Conservation (phyloP, 371 early-diverging fungal species). For the Dichotomocladium elegans region DNA sequence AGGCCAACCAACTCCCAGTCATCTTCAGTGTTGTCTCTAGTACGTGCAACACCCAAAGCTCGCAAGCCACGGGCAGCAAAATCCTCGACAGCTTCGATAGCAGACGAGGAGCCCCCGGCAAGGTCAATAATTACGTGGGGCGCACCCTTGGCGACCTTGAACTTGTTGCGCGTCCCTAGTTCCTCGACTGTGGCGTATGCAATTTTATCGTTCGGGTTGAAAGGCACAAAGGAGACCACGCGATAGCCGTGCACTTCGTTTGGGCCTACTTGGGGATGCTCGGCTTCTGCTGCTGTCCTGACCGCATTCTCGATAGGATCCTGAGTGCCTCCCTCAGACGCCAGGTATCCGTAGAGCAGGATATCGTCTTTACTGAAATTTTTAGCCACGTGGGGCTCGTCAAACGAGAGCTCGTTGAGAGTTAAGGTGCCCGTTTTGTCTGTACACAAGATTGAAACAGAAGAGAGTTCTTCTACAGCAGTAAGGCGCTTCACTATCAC, state of each 20-base stretch:
- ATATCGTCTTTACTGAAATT: constrained; percentile 77
- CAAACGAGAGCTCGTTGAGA: constrained; percentile 86
- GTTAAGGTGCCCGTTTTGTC: constrained; percentile 98
- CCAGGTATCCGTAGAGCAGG: constrained; percentile 80
- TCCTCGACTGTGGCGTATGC: constrained; percentile 83
- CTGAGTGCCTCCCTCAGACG: constrained; percentile 87
- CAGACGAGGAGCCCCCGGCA: constrained; percentile 68
- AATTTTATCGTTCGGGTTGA: constrained; percentile 89
- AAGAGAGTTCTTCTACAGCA: constrained; percentile 94
- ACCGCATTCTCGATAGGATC: constrained; percentile 92
- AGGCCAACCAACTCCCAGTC: constrained; percentile 67
- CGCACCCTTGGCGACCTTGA: constrained; percentile 92
- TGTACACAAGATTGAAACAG: constrained; percentile 90
- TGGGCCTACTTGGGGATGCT: constrained; percentile 65
- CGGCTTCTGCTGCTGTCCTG: constrained; percentile 74
- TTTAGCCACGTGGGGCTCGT: constrained; percentile 77
- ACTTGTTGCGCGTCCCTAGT: constrained; percentile 56
- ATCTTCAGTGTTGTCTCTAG: constrained; percentile 60
- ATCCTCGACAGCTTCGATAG: constrained; percentile 71
- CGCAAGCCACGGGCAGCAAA: constrained; percentile 81
- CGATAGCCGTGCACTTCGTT: constrained; percentile 81
- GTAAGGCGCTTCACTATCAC: constrained; percentile 95
- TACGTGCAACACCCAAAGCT: constrained; percentile 85
- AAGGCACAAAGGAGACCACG: constrained; percentile 82
- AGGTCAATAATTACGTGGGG: constrained; percentile 88